Evolutionary conservation across 176 grass and related monocot genomes (phyloP), one percentile per base, ranked within the genome.

Genomic region (Oryza punctata): DNA sequence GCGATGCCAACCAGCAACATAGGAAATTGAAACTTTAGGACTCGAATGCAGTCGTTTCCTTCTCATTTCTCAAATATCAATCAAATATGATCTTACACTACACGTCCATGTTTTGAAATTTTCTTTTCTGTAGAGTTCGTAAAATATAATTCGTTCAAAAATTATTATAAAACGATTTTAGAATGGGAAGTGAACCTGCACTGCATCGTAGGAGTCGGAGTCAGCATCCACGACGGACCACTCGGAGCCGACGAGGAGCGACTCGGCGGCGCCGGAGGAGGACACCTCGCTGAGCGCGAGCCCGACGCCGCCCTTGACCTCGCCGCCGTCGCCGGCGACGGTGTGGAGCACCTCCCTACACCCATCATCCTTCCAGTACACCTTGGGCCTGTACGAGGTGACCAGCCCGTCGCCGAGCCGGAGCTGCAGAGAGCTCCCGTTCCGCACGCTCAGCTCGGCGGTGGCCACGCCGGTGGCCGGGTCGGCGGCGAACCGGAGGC

Each of bases 331-430:
- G 37, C 32, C 84, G 12, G 65, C 61, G 46, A 90, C 70, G 44
- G 96, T 95, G 83, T 86, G 85, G 12, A 98, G 93, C 73, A 98
- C 82, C 89, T 95, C 96, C 80, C 88, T 73, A 83, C 89, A 98
- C 7, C 84, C 90, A 11, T 93, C 91, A 11, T 91, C 96, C 87
- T 94, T 91, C 96, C 93, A 95, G 82, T 76, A 88, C 70, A 98
- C 96, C 87, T 98, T 95, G 23, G 96, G 96, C 41, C 87, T 84
- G 85, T 95, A 98, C 57, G 96, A 98, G 1, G 96, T 95, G 85
- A 98, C 87, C 63, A 98, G 83, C 21, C 87, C 96, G 72, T 98
- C 96, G 35, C 78, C 69, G 43, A 95, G 84, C 19, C 91, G 89
- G 19, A 98, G 83, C 10, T 77, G 85, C 60, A 95, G 90, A 18